Base-by-base conservation (phyloP, 345 rosid species). In the Toxicodendron radicans region DNA sequence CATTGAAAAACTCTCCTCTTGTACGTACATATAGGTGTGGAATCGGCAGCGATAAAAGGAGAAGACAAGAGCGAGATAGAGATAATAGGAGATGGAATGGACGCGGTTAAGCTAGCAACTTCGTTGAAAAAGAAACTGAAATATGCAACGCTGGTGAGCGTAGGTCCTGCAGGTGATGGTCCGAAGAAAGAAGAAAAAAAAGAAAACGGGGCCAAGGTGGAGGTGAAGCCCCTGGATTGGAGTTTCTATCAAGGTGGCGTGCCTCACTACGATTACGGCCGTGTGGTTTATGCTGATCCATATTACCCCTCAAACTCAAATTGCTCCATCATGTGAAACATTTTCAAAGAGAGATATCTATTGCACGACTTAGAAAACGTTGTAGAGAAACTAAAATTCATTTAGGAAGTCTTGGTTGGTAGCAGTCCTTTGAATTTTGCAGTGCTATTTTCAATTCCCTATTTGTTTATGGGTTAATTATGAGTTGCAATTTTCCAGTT, bases 11-110 rank as follows among this genome's bases (percentile, higher is more conserved):
- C 6, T 6, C 6, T 6, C 43, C 43, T 38, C 43, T 0, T 38
- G 43, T 7, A 5, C 6, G 6, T 18, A 2, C 14, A 0, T 30
- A 12, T 0, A 84, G 87, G 89, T 0, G 89, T 88, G 18, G 73
- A 81, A 33, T 81, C 80, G 0, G 89, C 78, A 41, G 75, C 82
- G 7, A 57, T 88, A 72, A 85, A 76, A 76, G 89, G 88, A 3
- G 70, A 70, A 30, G 84, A 80, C 21, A 73, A 81, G 81, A 81
- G 69, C 79, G 79, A 84, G 63, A 86, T 84, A 23, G 89, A 88
- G 76, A 77, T 88, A 2, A 78, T 71, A 0, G 89, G 89, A 24
- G 84, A 80, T 11, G 81, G 72, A 20, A 76, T 87, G 6, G 85
- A 86, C 54, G 58, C 81, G 67, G 84, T 78, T 14, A 1, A 41